Evolutionary conservation across 768 basidiomycete species (phyloP), one percentile per base, ranked within the genome.

Genomic region (Piloderma croceum): DNA sequence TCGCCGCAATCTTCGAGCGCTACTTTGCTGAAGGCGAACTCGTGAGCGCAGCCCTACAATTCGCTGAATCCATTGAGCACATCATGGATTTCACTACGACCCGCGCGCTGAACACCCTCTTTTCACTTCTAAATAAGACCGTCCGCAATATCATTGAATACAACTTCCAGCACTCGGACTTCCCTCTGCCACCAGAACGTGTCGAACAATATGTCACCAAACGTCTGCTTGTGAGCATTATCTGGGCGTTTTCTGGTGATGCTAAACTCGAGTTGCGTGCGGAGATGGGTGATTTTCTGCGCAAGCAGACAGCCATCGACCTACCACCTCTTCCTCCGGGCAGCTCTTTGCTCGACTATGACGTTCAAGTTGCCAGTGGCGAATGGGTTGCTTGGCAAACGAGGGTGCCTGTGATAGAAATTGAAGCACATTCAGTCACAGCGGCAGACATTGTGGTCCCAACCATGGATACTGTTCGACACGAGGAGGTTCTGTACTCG

Each of bases 241-340:
- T 98, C 36, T 99, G 96, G 96, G 92, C 96, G 0, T 97, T 99
- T 63, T 86, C 91, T 24, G 96, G 96, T 29, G 96, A 99, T 51
- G 83, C 90, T n/a, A 89, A 87, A 52, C 67, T 96, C 44, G 90
- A 92, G 50, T 65, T 88, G 41, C 82, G 96, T 20, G 84, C 89
- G 2, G 79, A 84, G 48, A 79, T 99, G 72, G 92, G 96, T 39
- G 81, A 90, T 43, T 92, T 83, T 61, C 65, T 99, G 32, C 72
- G 84, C 33, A 77, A 77, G 36, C 83, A 87, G 41, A 92, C 90
- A 2, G 90, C 84, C 25, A 82, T 98, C 43, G 94, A 97, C 53
- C 70, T 94, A 5, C 96, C 96, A 1, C 73, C 79, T 0, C 68
- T 93, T 48, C 56, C 65, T 6, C 71, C 77, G 5, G 90, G 89